Percentiles rank a stretch among this genome's conserved stretches.
These are phyloP conservation scores for Brassica juncea DNA, from an alignment of 345 rosid genomes.

Conservation along the genomic window DNA sequence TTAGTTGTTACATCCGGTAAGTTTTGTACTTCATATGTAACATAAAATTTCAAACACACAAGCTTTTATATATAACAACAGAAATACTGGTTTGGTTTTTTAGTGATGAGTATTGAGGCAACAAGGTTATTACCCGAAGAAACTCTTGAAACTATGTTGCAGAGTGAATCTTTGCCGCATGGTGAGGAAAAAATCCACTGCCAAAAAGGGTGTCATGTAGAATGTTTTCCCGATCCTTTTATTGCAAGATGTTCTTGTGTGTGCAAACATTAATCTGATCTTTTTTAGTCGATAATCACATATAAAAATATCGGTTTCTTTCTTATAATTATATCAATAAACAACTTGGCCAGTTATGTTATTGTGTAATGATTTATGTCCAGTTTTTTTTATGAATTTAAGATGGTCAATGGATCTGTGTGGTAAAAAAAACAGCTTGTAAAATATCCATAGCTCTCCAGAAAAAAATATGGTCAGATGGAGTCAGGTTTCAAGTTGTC, in stretches of 20 bases:
- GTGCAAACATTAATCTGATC: neutral
- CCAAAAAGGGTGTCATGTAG: neutral
- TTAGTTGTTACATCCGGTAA: neutral
- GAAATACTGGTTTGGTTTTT: neutral
- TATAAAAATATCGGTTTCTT: neutral
- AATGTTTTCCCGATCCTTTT: neutral
- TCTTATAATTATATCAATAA: neutral
- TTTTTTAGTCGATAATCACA: neutral
- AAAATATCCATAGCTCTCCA: neutral
- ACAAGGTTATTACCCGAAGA: neutral
- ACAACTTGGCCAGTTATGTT: neutral
- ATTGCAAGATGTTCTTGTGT: neutral
- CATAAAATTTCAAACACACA: neutral
- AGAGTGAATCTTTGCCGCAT: neutral
- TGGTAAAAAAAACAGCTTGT: neutral
- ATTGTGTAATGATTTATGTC: neutral
- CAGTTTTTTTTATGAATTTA: neutral
- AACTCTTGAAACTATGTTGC: neutral
- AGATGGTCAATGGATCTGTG: neutral
- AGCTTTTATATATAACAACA: neutral
- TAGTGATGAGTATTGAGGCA: neutral
- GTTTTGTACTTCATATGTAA: neutral
- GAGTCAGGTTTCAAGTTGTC: neutral
- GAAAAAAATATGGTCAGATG: neutral
- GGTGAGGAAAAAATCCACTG: neutral